Conservation (phyloP, 305 asterid species). For the Fraxinus sp. region DNA sequence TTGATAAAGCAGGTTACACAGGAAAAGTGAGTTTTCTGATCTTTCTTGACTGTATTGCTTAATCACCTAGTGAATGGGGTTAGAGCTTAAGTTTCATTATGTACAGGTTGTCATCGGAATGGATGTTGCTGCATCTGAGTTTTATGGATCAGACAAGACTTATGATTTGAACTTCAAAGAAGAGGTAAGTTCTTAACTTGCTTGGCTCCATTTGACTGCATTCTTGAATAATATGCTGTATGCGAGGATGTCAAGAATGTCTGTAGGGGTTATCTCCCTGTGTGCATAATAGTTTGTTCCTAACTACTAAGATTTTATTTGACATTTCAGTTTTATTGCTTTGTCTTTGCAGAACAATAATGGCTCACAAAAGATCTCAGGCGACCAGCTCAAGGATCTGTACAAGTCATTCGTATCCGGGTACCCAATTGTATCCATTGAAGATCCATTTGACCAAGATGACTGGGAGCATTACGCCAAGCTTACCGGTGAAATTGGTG, state of each 20-base stretch:
- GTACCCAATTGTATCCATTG: constrained; percentile 96
- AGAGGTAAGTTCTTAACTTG: constrained; percentile 48
- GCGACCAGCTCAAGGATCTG: constrained; percentile 83
- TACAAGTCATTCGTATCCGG: constrained; percentile 80
- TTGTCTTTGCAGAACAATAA: constrained; percentile 57
- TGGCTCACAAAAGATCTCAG: constrained; percentile 79
- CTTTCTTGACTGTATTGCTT: neutral
- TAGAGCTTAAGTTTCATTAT: constrained; percentile 2
- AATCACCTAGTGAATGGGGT: neutral
- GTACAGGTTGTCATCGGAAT: constrained; percentile 87
- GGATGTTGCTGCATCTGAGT: constrained; percentile 99
- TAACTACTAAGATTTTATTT: constrained; percentile 2
- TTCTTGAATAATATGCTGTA: neutral
- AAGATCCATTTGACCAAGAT: constrained; percentile 97
- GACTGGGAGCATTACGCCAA: constrained; percentile 87
- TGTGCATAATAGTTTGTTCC: neutral
- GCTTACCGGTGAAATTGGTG: constrained; percentile 44
- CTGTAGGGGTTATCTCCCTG: neutral
- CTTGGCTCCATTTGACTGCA: constrained; percentile 5
- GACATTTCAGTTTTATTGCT: neutral
- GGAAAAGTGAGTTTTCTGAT: constrained; percentile 49
- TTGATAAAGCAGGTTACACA: constrained; percentile 87
- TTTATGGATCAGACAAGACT: constrained; percentile 67
- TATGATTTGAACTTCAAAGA: constrained; percentile 95
- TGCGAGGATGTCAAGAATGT: neutral